Evolutionary conservation across 176 grass and related monocot genomes (phyloP).

Genomic region (Oryza longistaminata): DNA sequence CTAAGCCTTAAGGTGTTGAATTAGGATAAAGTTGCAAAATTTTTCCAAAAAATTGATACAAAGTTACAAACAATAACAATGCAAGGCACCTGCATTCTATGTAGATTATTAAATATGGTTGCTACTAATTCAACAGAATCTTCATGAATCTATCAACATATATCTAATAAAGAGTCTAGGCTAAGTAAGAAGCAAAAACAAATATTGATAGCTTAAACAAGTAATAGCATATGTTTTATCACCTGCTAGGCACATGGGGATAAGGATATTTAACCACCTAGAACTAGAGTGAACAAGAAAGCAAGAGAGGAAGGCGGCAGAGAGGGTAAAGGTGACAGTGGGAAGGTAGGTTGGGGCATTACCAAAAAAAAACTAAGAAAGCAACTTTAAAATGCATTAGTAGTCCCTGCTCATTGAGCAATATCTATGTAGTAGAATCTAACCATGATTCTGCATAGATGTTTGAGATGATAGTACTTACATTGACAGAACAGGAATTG

Average conservation of each 20-base stretch:
- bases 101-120: conserved; percentile 5
- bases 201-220: background rate
- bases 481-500: conserved; percentile 99
- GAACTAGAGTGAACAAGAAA: no score
- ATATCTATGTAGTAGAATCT: background rate
- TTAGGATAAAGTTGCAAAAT: background rate
- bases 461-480: conserved; percentile 51
- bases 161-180: background rate
- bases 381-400: no score
- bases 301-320: no score
- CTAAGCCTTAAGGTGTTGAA: background rate
- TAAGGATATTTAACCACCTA: no score
- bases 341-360: no score
- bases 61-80: background rate
- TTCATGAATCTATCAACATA: background rate
- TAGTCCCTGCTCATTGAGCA: no score
- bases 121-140: background rate
- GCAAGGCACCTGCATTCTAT: background rate
- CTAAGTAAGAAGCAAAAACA: background rate
- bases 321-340: no score
- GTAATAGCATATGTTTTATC: background rate
- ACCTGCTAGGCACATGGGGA: no score
- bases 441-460: background rate
- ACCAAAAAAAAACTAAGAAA: no score
- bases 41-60: background rate